A percentile compares a stretch with the other conserved stretches of the same genome.
Conservation (phyloP, 163 green algal genomes). For the Chlamydomonas reinhardtii region DNA sequence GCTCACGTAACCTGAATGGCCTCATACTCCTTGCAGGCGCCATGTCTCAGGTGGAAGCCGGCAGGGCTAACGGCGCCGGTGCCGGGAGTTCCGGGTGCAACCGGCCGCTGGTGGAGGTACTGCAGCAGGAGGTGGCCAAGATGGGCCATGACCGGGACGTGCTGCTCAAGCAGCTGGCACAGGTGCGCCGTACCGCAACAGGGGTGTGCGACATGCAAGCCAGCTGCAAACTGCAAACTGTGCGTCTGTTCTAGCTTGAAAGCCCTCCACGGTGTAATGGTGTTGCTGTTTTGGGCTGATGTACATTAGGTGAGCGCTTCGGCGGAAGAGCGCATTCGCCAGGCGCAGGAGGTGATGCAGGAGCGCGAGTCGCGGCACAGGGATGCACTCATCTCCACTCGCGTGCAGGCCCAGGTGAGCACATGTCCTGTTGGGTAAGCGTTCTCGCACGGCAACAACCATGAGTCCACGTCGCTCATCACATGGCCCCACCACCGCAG, state of each 20-base stretch:
- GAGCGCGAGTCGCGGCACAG: constrained; percentile 17
- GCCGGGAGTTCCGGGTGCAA: neutral
- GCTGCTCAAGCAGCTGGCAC: constrained; percentile 28
- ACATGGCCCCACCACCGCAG: no score
- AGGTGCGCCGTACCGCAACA: constrained; percentile 5
- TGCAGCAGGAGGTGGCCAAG: constrained; percentile 27
- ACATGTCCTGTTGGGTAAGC: no score
- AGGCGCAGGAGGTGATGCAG: neutral
- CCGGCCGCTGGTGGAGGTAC: constrained; percentile 22
- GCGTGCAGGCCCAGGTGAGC: neutral
- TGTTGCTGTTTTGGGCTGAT: neutral
- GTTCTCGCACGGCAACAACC: no score
- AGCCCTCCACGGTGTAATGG: no score
- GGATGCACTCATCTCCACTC: neutral
- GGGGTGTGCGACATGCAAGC: no score
- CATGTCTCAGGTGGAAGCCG: neutral
- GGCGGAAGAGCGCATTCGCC: constrained; percentile 11
- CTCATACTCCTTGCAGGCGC: no score
- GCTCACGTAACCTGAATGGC: no score
- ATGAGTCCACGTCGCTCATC: no score
- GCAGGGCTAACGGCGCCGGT: neutral
- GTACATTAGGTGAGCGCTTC: neutral
- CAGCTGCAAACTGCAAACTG: no score
- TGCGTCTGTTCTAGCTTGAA: no score
- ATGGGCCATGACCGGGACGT: constrained; percentile 30